Evolutionary conservation across 2,329 filamentous ascomycete species (phyloP), one percentile per base, ranked within the genome.

Genomic region (Hypoxylon sp.): DNA sequence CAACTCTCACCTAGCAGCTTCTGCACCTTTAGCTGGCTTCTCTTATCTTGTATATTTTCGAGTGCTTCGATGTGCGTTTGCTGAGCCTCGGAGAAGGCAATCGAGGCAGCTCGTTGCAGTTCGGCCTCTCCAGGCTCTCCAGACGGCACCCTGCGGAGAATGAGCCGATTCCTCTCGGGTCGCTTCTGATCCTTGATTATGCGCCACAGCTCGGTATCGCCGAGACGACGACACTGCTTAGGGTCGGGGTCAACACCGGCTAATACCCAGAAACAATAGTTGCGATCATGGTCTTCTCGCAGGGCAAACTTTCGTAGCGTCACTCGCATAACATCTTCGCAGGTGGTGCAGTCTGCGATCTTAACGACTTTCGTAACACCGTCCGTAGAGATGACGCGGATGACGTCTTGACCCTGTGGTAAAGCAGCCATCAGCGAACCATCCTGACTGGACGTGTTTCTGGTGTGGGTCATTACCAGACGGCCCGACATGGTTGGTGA

Each of bases 251-350:
- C 92, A 33, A 92, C 80, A 47, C 93, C 94, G 65, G 91, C 88
- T 56, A 98, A 81, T 1, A 97, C 89, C 81, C 95, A 98, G 78
- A 99, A 98, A 78, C 93, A 97, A 77, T 97, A 98, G 70, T 96
- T 97, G 69, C 92, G 87, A 72, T 95, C 90, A 69, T 97, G 92
- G 62, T 94, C 91, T 71, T 97, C 92, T 18, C 92, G 90, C 24
- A 97, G 83, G 35, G 88, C 87, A 63, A 97, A 91, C 74, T 98
- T 98, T 66, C 89, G 87, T 40, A 98, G 78, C 0, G 95, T 96
- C 59, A 91, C 89, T 41, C 92, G 84, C 80, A 97, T 94, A 48
- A 98, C 91, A 66, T 98, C 92, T 69, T 97, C 95, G 59, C 92
- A 90, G 4, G 90, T 95, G 70, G 88, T 92, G 81, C 93, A 97